Evolutionary conservation across 495 filamentous ascomycete genomes (phyloP), one percentile per base, ranked within the genome.

Genomic region (Hypoxylon intermedium): DNA sequence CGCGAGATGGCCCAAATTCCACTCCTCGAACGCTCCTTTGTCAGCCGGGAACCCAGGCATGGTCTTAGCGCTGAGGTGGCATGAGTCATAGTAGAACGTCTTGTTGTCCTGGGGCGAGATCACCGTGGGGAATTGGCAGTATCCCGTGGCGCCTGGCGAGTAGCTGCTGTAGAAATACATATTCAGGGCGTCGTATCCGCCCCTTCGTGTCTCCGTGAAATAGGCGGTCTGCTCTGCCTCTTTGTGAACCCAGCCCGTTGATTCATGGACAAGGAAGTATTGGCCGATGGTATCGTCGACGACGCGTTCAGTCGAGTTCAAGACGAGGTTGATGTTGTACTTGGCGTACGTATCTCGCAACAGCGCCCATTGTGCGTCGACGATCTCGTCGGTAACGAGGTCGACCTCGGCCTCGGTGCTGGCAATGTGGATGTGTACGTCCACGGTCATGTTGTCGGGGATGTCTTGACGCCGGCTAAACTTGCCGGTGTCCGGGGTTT

Each of bases 41-140:
- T 15, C n/a, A 15, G 6, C 7, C 34, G 34, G 1, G n/a, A 37
- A 1, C 3, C 34, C 34, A 13, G 34, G 34, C 34, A 37, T 37
- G n/a, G 34, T 37, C 34, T 15, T 3, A 1, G 34, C 34, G n/a
- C 34, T 37, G n/a, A 37, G 1, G 12, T 37, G 34, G 34, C 34
- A 37, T n/a, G 34, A 37, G n/a, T 37, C 34, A 11, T 5, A 1
- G 3, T 4, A 4, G 34, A 37, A 37, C 12, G 34, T 37, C 3
- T 2, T 11, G n/a, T 6, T 37, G 6, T 37, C n/a, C 11, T 15
- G 2, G 34, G 3, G 12, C 2, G 34, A 1, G n/a, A 15, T 37
- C 34, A 37, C 34, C 12, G 34, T 37, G n/a, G 34, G 34, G 12
- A 37, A 37, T n/a, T 37, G 34, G 34, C 34, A 37, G 34, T 37